Percentiles rank a stretch among this genome's conserved stretches.
Evolutionary conservation across 345 rosid species (phyloP).

Genomic region (Bretschneidera sinensis): DNA sequence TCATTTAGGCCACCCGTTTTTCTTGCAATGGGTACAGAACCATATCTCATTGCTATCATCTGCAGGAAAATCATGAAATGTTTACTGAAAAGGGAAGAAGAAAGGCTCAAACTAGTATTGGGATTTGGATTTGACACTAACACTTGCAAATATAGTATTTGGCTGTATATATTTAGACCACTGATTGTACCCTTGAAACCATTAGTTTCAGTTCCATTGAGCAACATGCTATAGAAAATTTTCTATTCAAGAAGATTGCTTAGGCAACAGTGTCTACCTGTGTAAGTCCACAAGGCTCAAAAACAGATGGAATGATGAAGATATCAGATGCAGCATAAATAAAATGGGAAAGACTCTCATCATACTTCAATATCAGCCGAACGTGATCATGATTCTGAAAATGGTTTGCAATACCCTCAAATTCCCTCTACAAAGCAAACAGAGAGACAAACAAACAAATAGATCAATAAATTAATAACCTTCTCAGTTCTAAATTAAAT

Average conservation of each 20-base stretch:
- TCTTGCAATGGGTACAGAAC: constrained; percentile 78
- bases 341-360: constrained; percentile 79
- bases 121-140: neutral
- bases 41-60: constrained; percentile 98
- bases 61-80: constrained; percentile 20
- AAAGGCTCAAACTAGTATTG: neutral
- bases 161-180: too few relatives aligned
- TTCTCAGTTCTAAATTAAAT: neutral
- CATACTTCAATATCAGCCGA: constrained; percentile 76
- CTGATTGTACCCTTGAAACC: neutral
- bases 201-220: too few relatives aligned
- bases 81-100: neutral
- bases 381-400: constrained; percentile 62
- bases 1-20: constrained; percentile 94
- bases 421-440: constrained; percentile 78
- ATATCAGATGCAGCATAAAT: constrained; percentile 89
- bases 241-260: constrained; percentile 6
- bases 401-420: constrained; percentile 75
- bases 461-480: neutral
- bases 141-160: neutral
- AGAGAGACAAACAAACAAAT: constrained; percentile 4
- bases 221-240: neutral
- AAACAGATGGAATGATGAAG: constrained; percentile 90
- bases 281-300: constrained; percentile 99
- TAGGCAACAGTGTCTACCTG: constrained; percentile 48